Conservation (phyloP, 495 filamentous ascomycete species). For the Xylaria longipes region DNA sequence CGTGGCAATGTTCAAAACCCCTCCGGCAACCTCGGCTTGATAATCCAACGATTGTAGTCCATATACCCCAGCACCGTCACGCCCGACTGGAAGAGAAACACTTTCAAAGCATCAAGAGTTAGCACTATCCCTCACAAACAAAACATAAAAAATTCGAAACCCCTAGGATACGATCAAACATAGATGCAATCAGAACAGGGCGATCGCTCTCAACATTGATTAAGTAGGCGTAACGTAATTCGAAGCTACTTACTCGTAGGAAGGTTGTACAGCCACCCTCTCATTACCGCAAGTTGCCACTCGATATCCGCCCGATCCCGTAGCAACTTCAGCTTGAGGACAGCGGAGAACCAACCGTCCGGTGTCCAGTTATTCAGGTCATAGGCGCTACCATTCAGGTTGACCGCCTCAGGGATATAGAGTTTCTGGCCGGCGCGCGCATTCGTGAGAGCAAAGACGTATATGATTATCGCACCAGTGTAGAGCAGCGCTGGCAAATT, state of each 20-base stretch:
- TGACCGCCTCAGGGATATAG: constrained; percentile 40
- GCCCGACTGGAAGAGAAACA: constrained; percentile 54
- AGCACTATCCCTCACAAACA: background rate
- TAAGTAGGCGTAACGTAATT: background rate
- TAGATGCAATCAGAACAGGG: background rate
- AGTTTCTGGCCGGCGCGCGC: constrained; percentile 51
- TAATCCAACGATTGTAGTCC: constrained; percentile 34
- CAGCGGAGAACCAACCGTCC: constrained; percentile 60
- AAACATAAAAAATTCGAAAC: background rate
- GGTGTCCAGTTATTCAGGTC: constrained; percentile 58
- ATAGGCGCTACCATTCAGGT: constrained; percentile 49
- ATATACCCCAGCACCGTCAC: constrained; percentile 33
- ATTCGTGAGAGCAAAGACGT: constrained; percentile 54
- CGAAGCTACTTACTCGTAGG: constrained; percentile 39
- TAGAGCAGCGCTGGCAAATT: constrained; percentile 53
- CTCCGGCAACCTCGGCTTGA: constrained; percentile 13
- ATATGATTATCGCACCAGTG: constrained; percentile 52
- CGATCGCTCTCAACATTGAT: too few species aligned
- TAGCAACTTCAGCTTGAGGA: constrained; percentile 54
- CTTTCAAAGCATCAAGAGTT: constrained; percentile 2
- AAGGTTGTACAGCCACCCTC: constrained; percentile 62
- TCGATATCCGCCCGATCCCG: constrained; percentile 44
- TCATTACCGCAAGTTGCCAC: constrained; percentile 51
- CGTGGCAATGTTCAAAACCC: background rate
- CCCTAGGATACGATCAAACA: background rate